Evolutionary conservation across 306 rosid species (phyloP), one percentile per base, ranked within the genome.

Genomic region (Benincasa hispida): DNA sequence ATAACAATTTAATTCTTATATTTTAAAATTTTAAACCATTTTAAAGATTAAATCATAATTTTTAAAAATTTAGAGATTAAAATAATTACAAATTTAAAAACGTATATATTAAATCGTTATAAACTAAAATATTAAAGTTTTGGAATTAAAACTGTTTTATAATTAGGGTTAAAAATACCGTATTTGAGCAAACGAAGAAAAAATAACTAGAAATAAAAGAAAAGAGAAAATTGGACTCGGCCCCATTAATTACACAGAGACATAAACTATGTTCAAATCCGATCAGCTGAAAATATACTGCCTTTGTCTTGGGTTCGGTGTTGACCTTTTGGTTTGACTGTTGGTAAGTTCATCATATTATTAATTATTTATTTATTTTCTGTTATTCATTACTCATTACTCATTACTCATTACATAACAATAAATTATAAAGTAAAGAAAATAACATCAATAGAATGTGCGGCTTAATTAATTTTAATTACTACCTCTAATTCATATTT

Each of bases 311-410:
- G 7, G 8, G 34, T 42, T 66, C 7, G 37, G 58, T 47, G n/a
- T 70, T 41, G 58, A 69, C 75, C 34, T 27, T 27, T 70, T 27
- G 55, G 75, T 68, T 68, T 70, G 41, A 70, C 75, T 69, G 14
- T 68, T 19, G n/a, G 13, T 24, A 22, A 41, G 7, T 45, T 24
- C 51, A n/a, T 22, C 51, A 66, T n/a, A 66, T 66, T 34, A 62
- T 62, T 30, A 17, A 17, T 9, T 21, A 63, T 63, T 63, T 63
- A 18, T 63, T 63, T 63, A 34, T 8, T 34, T 8, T 60, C 1
- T 8, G 4, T 14, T 11, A 15, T 18, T 34, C 24, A 62, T 18
- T 34, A 32, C 6, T 62, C 13, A 32, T 61, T 27, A 61, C 22
- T 30, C 10, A 61, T 28, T 61, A 60, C n/a, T 27, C 5, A 30